A percentile compares a stretch with the other conserved stretches of the same genome.
These are phyloP conservation scores for Knufia petricola DNA, from an alignment of 2,329 filamentous ascomycete species.

Conservation along the genomic window DNA sequence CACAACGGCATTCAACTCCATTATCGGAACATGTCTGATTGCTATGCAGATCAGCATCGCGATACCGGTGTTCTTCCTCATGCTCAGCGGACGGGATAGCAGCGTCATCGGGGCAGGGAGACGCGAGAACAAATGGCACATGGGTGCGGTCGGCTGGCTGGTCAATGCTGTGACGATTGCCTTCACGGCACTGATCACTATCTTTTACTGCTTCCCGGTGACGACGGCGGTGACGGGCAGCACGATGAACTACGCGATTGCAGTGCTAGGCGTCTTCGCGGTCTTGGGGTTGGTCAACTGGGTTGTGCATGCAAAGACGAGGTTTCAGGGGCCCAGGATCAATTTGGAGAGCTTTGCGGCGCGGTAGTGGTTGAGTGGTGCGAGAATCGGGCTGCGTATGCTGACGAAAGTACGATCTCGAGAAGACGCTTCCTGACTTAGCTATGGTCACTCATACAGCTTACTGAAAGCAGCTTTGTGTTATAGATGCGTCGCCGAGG, in stretches of 20 bases:
- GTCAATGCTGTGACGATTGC: constrained; percentile 23
- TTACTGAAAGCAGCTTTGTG: too few species aligned
- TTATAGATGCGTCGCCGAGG: too few species aligned
- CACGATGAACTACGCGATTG: constrained; percentile 36
- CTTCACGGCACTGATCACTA: constrained; percentile 21
- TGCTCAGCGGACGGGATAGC: constrained; percentile 22
- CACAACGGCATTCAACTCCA: constrained; percentile 25
- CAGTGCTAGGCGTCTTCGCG: constrained; percentile 29
- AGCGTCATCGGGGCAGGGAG: neutral
- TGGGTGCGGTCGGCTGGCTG: constrained; percentile 24
- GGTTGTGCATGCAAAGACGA: constrained; percentile 51
- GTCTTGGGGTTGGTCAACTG: constrained; percentile 49
- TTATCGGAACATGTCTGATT: constrained; percentile 24
- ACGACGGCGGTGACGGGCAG: constrained; percentile 27
- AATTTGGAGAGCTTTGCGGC: neutral
- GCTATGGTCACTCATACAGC: too few species aligned
- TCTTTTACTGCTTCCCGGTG: constrained; percentile 28
- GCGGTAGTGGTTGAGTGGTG: too few species aligned
- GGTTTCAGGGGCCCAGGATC: constrained; percentile 49
- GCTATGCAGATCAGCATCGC: constrained; percentile 20
- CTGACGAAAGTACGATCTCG: too few species aligned
- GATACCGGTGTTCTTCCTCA: constrained; percentile 24
- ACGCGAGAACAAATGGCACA: constrained; percentile 12
- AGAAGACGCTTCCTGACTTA: too few species aligned
- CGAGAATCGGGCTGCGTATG: too few species aligned